Evolutionary conservation across 768 basidiomycete genomes (phyloP), one percentile per base, ranked within the genome.

Genomic region (Collybia nuda): DNA sequence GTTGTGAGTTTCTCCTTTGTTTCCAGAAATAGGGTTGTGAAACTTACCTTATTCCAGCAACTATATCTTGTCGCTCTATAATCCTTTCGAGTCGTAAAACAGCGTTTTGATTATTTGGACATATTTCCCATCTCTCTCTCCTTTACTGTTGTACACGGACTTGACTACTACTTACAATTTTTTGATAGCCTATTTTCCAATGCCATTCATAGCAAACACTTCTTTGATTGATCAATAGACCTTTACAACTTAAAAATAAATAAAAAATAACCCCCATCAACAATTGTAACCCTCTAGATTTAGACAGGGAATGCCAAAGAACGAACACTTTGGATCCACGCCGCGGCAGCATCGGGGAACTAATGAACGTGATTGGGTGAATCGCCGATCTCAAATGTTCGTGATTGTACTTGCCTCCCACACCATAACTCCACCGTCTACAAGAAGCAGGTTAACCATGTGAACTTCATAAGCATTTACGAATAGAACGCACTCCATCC

Each of bases 401-500:
- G 23, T 26, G 7, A 40, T 23, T 28, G 19, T 6, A 22, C 60
- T 50, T 37, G 65, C 66, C 61, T 69, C 54, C 65, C 65, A 64
- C 21, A 60, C 59, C 68, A 67, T 68, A 26, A 61, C 63, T 29
- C 68, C 68, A 21, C 55, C 67, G 50, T 57, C 66, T 69, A 44
- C 9, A 17, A 36, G 29, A 21, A 42, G 15, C 15, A 19, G 23
- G 38, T 17, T 36, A 26, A 51, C 6, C 15, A 6, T 18, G 26
- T 23, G n/a, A 26, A 32, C 26, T 24, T 8, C 11, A 18, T 3
- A 11, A 44, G 14, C 32, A 17, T 21, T n/a, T 21, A 40, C 19
- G n/a, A 40, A 22, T 19, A 8, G n/a, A 26, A 68, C 81, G 56
- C 49, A 79, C 79, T 74, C 85, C 84, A 86, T 23, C 82, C 83